Evolutionary conservation across 179 eudicot species (phyloP).

Genomic region (Beta corolliflora): DNA sequence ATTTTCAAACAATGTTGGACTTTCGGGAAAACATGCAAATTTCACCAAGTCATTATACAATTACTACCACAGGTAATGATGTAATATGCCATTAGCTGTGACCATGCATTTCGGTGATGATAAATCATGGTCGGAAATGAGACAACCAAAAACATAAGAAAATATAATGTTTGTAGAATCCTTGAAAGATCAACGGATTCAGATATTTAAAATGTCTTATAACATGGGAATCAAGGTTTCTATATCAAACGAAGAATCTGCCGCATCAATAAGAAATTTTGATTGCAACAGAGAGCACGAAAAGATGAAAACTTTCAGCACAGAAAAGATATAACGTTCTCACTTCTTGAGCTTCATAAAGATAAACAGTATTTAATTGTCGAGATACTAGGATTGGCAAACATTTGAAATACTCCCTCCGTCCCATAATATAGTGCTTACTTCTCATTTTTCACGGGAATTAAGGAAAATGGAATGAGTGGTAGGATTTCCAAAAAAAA

Average conservation of each 20-base stretch:
- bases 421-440: too few relatives aligned
- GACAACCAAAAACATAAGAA: not conserved
- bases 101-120: not conserved
- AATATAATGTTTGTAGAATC: not conserved
- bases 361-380: not conserved
- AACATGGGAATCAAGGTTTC: not conserved
- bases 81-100: not conserved
- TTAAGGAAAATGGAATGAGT: too few relatives aligned
- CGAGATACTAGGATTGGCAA: too few relatives aligned
- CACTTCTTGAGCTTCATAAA: not conserved
- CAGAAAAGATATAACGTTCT: not conserved
- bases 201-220: too few relatives aligned
- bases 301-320: not conserved
- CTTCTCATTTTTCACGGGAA: too few relatives aligned
- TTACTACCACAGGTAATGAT: not conserved
- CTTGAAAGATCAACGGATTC: not conserved
- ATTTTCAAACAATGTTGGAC: not conserved
- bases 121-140: not conserved
- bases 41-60: not conserved
- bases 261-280: not conserved
- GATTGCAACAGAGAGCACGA: not conserved
- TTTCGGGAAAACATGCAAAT: not conserved
- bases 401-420: too few relatives aligned
- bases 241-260: not conserved
- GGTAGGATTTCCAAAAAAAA: too few relatives aligned